Conservation (phyloP, 257 asterid species). For the Solanum habrochaites region DNA sequence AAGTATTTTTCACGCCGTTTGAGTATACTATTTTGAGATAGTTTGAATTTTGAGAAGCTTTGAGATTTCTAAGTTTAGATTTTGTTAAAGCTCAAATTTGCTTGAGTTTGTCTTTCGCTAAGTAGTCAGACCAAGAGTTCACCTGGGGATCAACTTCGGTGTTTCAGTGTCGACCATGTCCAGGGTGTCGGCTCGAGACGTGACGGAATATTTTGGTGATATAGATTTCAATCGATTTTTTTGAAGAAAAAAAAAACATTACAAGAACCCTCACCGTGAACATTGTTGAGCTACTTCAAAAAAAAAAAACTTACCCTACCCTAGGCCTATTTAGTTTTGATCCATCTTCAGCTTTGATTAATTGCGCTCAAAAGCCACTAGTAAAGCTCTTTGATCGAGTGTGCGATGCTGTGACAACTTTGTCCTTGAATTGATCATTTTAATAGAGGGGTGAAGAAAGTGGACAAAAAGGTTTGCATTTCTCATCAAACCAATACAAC, state of each 20-base stretch:
- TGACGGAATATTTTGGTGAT: not conserved
- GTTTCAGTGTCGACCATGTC: not conserved
- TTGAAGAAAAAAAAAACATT: too few relatives aligned
- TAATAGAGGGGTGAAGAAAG: not conserved
- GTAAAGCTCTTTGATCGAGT: not conserved
- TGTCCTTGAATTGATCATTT: not conserved
- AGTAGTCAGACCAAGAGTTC: not conserved
- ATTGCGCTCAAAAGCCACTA: not conserved
- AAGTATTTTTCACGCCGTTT: too few relatives aligned
- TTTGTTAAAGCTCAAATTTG: not conserved
- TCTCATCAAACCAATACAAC: not conserved
- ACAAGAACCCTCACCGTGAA: not conserved
- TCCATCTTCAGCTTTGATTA: not conserved
- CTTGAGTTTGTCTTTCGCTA: not conserved
- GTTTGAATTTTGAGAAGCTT: too few relatives aligned
- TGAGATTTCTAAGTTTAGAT: too few relatives aligned
- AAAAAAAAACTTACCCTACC: not conserved
- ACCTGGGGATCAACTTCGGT: not conserved
- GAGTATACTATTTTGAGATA: too few relatives aligned
- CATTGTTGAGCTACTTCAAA: not conserved
- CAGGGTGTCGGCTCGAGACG: not conserved
- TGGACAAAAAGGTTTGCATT: not conserved
- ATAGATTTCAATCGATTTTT: too few relatives aligned
- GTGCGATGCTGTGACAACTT: not conserved
- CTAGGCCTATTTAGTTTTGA: not conserved